These are phyloP conservation scores for Lyophyllum atratum DNA, from an alignment of 768 basidiomycete species.

Conservation along the genomic window DNA sequence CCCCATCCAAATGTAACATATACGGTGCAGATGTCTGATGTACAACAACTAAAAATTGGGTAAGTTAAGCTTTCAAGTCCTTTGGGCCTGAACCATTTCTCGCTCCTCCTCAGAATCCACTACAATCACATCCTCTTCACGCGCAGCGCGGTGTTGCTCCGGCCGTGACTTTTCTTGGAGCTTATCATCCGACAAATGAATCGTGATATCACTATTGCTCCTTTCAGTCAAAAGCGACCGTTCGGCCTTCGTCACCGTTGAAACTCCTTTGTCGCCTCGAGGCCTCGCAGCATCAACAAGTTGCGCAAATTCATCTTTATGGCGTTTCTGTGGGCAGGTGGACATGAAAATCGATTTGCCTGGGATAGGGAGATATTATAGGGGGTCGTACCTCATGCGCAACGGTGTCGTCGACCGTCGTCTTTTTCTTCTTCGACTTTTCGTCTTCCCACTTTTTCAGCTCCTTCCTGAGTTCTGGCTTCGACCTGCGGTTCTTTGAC, in stretches of 20 bases:
- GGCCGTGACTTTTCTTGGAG: background rate
- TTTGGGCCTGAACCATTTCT: background rate
- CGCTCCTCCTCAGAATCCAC: constrained; percentile 38
- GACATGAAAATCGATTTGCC: background rate
- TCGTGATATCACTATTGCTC: constrained; percentile 12
- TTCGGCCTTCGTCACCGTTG: background rate
- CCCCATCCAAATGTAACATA: background rate
- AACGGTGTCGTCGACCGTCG: constrained; percentile 36
- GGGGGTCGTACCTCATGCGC: constrained; percentile 38
- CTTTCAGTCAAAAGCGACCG: constrained; percentile 10
- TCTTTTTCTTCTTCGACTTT: constrained; percentile 41
- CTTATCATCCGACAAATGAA: background rate
- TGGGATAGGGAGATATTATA: background rate
- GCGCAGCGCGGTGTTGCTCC: background rate
- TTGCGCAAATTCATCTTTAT: constrained; percentile 40
- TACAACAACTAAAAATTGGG: background rate
- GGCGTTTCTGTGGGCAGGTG: constrained; percentile 31
- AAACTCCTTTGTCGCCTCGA: constrained; percentile 21
- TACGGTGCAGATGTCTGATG: background rate
- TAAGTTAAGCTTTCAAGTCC: background rate
- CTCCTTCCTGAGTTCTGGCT: constrained; percentile 49
- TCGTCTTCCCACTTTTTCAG: constrained; percentile 62
- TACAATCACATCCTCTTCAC: constrained; percentile 27
- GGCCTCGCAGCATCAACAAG: constrained; percentile 36
- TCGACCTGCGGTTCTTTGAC: constrained; percentile 42